Percentiles rank a stretch among this genome's conserved stretches.
Conservation (phyloP, 768 basidiomycete species). For the Mycena olivaceomarginata region DNA sequence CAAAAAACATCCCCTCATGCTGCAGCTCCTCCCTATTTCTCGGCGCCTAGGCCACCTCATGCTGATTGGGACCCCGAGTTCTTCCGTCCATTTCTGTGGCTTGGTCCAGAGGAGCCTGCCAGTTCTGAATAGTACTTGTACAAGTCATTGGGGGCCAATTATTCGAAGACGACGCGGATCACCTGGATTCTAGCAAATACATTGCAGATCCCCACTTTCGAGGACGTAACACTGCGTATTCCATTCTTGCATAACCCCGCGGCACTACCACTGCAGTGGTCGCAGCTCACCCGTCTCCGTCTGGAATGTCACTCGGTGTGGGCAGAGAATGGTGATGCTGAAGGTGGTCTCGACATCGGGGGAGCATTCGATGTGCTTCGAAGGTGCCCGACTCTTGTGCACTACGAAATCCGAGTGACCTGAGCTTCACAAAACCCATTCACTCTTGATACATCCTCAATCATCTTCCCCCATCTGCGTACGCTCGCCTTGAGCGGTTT, state of each 20-base stretch:
- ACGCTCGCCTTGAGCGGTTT: background rate
- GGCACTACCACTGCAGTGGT: conserved; percentile 10
- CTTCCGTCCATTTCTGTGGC: too few relatives aligned
- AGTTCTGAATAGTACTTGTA: too few relatives aligned
- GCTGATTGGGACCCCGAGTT: too few relatives aligned
- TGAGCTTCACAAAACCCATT: too few relatives aligned
- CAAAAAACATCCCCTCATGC: background rate
- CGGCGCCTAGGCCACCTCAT: background rate
- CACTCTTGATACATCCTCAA: background rate
- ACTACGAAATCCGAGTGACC: background rate
- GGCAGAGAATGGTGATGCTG: too few relatives aligned
- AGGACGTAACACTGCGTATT: too few relatives aligned
- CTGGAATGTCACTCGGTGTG: too few relatives aligned
- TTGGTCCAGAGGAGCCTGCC: conserved; percentile 10
- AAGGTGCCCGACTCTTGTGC: background rate
- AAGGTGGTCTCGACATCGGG: background rate
- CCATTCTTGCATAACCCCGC: too few relatives aligned
- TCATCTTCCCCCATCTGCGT: background rate
- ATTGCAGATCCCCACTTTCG: too few relatives aligned
- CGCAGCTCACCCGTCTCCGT: background rate
- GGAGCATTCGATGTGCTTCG: background rate
- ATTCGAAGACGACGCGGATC: too few relatives aligned
- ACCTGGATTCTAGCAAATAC: too few relatives aligned
- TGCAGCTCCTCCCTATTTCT: background rate
- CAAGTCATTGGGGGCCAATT: too few relatives aligned